phyloP scores from a whole-genome alignment of 331 rosid species.

The Malus hybrid region DNA sequence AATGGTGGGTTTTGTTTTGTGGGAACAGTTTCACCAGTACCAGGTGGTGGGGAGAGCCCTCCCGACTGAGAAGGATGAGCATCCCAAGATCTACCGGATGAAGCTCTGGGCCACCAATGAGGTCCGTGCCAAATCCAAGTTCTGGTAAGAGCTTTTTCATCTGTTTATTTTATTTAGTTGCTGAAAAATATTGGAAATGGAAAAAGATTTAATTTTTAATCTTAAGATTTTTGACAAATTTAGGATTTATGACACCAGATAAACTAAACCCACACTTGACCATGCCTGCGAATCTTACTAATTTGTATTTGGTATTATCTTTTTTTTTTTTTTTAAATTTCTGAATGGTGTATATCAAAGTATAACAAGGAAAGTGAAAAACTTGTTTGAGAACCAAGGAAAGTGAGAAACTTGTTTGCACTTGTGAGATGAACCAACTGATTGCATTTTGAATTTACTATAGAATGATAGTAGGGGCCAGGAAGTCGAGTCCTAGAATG shows the following conservation, averaged over 20 bases:
- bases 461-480: neutral
- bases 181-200: neutral
- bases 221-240: neutral
- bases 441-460: neutral
- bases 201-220: neutral
- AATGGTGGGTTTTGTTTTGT: neutral
- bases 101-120: constrained; percentile 55
- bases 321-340: neutral
- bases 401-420: neutral
- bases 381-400: too few relatives aligned
- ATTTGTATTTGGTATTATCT: neutral
- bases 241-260: neutral
- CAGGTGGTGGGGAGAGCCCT: constrained; percentile 49
- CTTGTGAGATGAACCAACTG: neutral
- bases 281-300: neutral
- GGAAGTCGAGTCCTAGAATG: neutral
- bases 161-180: neutral
- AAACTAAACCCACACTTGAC: neutral
- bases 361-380: neutral
- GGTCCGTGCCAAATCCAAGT: constrained; percentile 52
- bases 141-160: constrained; percentile 27
- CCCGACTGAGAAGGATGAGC: constrained; percentile 40
- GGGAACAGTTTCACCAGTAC: constrained; percentile 39
- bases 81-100: constrained; percentile 48
- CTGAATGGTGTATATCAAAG: neutral